Conservation (phyloP, 495 filamentous ascomycete species). For the Aspergillus steynii region DNA sequence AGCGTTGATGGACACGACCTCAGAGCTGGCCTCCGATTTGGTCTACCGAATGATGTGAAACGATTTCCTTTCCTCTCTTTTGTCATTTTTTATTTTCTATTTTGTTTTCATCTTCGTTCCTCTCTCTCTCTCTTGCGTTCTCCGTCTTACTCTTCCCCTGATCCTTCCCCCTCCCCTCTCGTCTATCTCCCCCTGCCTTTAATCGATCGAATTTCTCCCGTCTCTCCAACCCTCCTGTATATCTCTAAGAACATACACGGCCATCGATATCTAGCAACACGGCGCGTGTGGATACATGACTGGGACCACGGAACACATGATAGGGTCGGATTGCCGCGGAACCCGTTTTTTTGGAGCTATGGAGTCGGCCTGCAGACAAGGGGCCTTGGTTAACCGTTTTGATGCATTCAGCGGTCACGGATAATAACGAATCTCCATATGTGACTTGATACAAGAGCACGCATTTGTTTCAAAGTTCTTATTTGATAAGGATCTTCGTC, state of each 20-base stretch:
- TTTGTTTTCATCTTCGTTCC: conserved; percentile 1
- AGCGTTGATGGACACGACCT: conserved; percentile 38
- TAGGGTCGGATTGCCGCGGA: background rate
- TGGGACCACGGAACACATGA: background rate
- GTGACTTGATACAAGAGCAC: background rate
- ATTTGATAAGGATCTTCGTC: background rate
- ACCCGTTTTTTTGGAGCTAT: background rate
- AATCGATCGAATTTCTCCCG: background rate
- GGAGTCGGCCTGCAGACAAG: background rate
- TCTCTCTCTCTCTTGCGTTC: background rate
- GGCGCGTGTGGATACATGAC: background rate
- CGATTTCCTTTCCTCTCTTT: background rate
- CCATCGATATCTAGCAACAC: background rate
- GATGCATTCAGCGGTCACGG: background rate
- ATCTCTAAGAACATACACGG: background rate
- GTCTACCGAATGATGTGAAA: conserved; percentile 46
- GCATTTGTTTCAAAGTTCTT: background rate
- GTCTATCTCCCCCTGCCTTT: background rate
- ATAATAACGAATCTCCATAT: background rate
- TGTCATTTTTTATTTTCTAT: background rate
- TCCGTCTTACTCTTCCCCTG: background rate
- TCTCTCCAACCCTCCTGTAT: background rate
- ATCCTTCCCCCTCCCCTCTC: background rate
- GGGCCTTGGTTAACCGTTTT: no score
- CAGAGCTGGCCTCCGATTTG: conserved; percentile 48